Base-by-base conservation (phyloP, 305 asterid species). In the Fraxinus nigra region DNA sequence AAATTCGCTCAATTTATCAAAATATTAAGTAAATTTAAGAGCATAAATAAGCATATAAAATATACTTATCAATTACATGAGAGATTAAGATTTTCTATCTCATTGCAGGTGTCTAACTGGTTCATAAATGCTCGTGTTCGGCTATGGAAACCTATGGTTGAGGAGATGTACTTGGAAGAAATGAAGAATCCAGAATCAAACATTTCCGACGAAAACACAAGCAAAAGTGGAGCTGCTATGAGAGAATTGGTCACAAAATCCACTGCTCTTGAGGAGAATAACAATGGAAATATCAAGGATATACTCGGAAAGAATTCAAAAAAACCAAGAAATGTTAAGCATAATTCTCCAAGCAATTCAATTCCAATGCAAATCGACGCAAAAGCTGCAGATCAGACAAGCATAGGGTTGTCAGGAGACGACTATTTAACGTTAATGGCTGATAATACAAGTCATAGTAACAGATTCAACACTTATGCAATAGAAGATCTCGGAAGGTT, bases 81-180 rank as follows among this genome's bases (percentile, higher is more conserved):
- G n/a, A 24, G 16, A 10, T 63, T 63, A 8, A 22, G n/a, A 82
- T 69, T 13, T 1, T 70, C 5, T 32, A 13, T 13, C 35, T 11
- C 40, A 14, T 70, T 85, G 86, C 86, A 94, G 97, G 98, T 92
- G 4, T 94, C 98, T 0, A 93, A 93, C 48, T 92, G 97, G 97
- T 93, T 91, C 86, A 93, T 93, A 77, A 93, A 92, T 61, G 98
- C 98, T 38, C 85, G 98, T 76, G 98, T 94, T 79, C 87, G 97
- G 24, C 84, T 94, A 0, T 93, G 98, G 96, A 94, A 94, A 84
- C 98, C 98, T 32, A 94, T 92, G 97, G 96, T 92, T 3, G 98
- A 94, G 81, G 94, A 90, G 18, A 94, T 94, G 98, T 94, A 92
- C 91, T 0, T 74, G 69, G 97, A 93, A 88, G 98, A 93, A 85